phyloP scores from a whole-genome alignment of 2,329 filamentous ascomycete species.

The Fusarium redolens region DNA sequence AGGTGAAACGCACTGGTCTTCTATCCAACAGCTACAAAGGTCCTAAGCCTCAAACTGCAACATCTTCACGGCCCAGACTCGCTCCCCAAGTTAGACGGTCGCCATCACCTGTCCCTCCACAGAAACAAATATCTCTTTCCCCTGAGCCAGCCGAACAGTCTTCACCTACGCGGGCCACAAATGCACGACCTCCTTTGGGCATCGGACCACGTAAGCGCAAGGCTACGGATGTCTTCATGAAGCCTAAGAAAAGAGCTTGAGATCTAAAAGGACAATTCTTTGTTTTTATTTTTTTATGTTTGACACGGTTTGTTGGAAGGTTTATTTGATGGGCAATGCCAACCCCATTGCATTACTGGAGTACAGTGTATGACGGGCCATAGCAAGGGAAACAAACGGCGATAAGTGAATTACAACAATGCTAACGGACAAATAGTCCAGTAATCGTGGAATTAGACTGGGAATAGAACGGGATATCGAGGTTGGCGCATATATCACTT shows the following conservation, averaged over 20 bases:
- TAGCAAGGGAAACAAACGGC: background rate
- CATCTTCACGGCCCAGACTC: constrained; percentile 20
- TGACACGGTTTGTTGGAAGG: background rate
- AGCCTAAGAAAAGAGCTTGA: constrained; percentile 52
- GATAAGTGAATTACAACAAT: background rate
- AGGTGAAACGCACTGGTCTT: constrained; percentile 39
- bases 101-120: constrained; percentile 28
- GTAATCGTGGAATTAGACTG: background rate
- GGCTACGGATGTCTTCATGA: constrained; percentile 63
- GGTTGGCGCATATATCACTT: background rate
- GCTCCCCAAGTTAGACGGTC: constrained; percentile 12
- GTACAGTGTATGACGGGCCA: background rate
- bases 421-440: background rate
- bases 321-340: background rate
- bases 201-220: constrained; percentile 55
- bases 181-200: constrained; percentile 9
- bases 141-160: constrained; percentile 29
- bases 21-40: constrained; percentile 46
- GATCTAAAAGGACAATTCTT: background rate
- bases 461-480: constrained; percentile 1
- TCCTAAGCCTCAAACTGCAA: constrained; percentile 28
- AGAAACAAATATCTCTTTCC: constrained; percentile 35
- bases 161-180: constrained; percentile 31
- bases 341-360: constrained; percentile 1
- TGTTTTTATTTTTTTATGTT: background rate